A percentile compares a stretch with the other conserved stretches of the same genome.
These are phyloP conservation scores for Gastrolobium villosum DNA, from an alignment of 306 rosid species.

Conservation along the genomic window DNA sequence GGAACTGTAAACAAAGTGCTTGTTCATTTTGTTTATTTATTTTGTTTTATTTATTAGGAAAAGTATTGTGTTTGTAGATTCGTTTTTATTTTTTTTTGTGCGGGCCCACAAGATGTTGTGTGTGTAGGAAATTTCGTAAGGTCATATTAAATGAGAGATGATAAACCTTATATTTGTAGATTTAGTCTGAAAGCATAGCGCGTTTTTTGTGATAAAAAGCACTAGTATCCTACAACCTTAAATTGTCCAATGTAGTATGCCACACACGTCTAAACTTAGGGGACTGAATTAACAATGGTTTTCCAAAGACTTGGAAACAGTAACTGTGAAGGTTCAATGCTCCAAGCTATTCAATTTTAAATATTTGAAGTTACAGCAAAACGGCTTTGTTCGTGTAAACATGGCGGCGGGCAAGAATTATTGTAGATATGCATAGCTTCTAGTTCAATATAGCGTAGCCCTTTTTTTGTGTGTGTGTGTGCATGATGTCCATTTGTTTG, in stretches of 20 bases:
- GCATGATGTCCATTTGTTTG: constrained; percentile 35
- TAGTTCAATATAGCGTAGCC: constrained; percentile 1
- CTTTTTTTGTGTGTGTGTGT: not conserved
- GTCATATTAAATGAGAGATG: too few species aligned
- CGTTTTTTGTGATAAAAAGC: not conserved
- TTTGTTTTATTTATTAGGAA: too few species aligned
- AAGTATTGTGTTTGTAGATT: too few species aligned
- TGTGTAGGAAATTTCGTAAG: too few species aligned
- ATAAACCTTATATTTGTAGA: too few species aligned
- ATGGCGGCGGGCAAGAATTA: not conserved
- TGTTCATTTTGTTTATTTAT: not conserved
- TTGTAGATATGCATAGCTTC: constrained; percentile 17
- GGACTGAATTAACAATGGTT: constrained; percentile 25
- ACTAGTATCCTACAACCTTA: not conserved
- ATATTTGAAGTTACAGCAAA: not conserved
- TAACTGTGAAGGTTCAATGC: constrained; percentile 27
- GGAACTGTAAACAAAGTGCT: not conserved
- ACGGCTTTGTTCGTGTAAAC: constrained; percentile 20
- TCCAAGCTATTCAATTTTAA: constrained; percentile 32
- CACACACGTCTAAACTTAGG: constrained; percentile 21
- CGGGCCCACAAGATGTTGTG: too few species aligned
- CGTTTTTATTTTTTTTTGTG: too few species aligned
- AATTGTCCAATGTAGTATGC: constrained; percentile 31
- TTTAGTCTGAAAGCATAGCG: not conserved
- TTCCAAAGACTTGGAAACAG: constrained; percentile 1